A percentile compares a stretch with the other conserved stretches of the same genome.
Conservation (phyloP, 208 protist species). For the Trypanosoma boissoni region DNA sequence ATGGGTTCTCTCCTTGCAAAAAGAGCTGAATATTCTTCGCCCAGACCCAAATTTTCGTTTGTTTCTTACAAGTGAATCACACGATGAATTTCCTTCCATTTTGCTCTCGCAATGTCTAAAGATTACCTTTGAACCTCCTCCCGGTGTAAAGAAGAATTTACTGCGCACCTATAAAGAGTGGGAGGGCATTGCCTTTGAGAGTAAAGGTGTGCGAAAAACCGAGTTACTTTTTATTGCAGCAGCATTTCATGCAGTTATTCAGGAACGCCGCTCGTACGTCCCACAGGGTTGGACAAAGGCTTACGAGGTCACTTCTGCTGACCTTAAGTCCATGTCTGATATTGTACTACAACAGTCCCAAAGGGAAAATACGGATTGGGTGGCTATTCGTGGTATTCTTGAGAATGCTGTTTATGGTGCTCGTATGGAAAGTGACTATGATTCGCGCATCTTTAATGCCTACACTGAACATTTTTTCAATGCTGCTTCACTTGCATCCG, state of each 20-base stretch:
- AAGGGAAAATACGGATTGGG: slow-evolving; percentile 79
- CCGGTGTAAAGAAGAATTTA: slow-evolving; percentile 95
- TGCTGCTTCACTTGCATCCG: slow-evolving; percentile 44
- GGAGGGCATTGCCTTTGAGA: slow-evolving; percentile 54
- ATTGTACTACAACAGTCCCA: slow-evolving; percentile 83
- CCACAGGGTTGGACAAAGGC: slow-evolving; percentile 97
- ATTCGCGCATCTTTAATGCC: slow-evolving; percentile 89
- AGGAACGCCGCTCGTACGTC: slow-evolving; percentile 96
- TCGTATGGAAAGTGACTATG: slow-evolving; percentile 94
- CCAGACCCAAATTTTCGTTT: slow-evolving; percentile 91
- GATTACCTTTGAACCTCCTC: slow-evolving; percentile 95
- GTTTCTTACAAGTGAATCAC: slow-evolving; percentile 95
- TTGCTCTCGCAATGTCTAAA: slow-evolving; percentile 95
- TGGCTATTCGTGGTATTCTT: slow-evolving; percentile 92
- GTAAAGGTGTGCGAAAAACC: slow-evolving; percentile 54
- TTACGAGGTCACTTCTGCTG: slow-evolving; percentile 95
- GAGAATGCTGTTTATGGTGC: slow-evolving; percentile 96
- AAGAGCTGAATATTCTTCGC: slow-evolving; percentile 88
- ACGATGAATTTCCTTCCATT: slow-evolving; percentile 93
- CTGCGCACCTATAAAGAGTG: slow-evolving; percentile 92
- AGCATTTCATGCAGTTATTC: slow-evolving; percentile 95
- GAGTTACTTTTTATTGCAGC: slow-evolving; percentile 94
- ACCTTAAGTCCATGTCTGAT: slow-evolving; percentile 91
- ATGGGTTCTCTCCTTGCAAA: slow-evolving; percentile 93
- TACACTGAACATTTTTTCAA: slow-evolving; percentile 93